phyloP scores from a whole-genome alignment of 768 basidiomycete species.

The Lentinula detonsa region DNA sequence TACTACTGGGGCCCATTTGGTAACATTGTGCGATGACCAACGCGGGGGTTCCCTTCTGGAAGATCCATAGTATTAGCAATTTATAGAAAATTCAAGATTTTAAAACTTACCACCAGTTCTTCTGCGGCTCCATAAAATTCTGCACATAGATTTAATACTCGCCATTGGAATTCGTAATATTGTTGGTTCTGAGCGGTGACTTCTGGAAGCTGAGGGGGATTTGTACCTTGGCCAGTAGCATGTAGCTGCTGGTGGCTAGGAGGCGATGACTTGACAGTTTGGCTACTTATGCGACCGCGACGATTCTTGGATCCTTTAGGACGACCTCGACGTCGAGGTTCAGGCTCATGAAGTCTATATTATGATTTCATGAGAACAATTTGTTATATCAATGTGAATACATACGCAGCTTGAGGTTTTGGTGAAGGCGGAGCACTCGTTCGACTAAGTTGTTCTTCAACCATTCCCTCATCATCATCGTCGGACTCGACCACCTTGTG shows the following conservation, averaged over 20 bases:
- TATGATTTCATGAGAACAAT: background rate
- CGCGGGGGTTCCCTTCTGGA: slow-evolving; percentile 54
- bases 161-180: slow-evolving; percentile 86
- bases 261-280: slow-evolving; percentile 5
- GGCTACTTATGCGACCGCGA: slow-evolving; percentile 33
- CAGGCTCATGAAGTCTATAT: slow-evolving; percentile 19
- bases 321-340: slow-evolving; percentile 67
- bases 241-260: background rate
- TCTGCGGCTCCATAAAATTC: slow-evolving; percentile 86
- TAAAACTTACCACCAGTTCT: slow-evolving; percentile 65
- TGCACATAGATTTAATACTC: slow-evolving; percentile 72
- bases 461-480: slow-evolving; percentile 69
- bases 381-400: background rate
- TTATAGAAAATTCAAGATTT: slow-evolving; percentile 1
- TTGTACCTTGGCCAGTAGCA: background rate
- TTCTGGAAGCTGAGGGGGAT: slow-evolving; percentile 22
- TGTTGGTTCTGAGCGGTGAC: slow-evolving; percentile 64
- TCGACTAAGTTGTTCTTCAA: slow-evolving; percentile 59
- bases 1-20: slow-evolving; percentile 60
- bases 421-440: slow-evolving; percentile 32
- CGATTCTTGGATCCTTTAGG: slow-evolving; percentile 78
- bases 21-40: slow-evolving; percentile 78
- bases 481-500: slow-evolving; percentile 60
- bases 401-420: slow-evolving; percentile 17
- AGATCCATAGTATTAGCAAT: slow-evolving; percentile 6